Evolutionary conservation across 2,329 filamentous ascomycete species (phyloP).

Genomic region (Plectosphaerella sp.): DNA sequence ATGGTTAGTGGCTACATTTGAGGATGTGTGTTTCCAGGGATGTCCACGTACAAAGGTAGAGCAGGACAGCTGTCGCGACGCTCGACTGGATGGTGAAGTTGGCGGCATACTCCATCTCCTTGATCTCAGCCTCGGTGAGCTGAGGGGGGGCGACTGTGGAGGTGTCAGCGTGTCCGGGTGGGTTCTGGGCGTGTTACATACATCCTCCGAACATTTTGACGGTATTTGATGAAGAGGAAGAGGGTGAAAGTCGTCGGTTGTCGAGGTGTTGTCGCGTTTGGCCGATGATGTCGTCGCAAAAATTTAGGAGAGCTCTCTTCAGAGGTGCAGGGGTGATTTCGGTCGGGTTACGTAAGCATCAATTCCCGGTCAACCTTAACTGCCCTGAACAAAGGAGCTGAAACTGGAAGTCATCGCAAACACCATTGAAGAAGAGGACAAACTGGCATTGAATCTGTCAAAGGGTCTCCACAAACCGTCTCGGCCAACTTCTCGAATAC

Average conservation of each 20-base stretch:
- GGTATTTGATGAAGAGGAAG: not conserved
- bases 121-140: constrained; percentile 66
- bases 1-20: not conserved
- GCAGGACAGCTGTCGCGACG: constrained; percentile 57
- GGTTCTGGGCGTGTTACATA: constrained; percentile 26
- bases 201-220: constrained; percentile 60
- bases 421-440: too few species aligned
- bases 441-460: too few species aligned
- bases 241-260: not conserved
- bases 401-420: too few species aligned
- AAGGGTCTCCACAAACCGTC: too few species aligned
- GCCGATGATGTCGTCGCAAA: constrained; percentile 4
- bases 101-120: constrained; percentile 64
- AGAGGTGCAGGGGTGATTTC: too few species aligned
- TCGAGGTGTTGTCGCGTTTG: not conserved
- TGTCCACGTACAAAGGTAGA: constrained; percentile 70
- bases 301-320: not conserved
- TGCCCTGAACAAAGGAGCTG: too few species aligned
- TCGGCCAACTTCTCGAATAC: too few species aligned
- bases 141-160: constrained; percentile 61
- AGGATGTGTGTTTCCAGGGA: too few species aligned
- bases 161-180: not conserved
- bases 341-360: too few species aligned
- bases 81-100: constrained; percentile 63
- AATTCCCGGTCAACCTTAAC: too few species aligned